phyloP scores from a whole-genome alignment of 768 basidiomycete genomes.

The Boletellus emodensis region DNA sequence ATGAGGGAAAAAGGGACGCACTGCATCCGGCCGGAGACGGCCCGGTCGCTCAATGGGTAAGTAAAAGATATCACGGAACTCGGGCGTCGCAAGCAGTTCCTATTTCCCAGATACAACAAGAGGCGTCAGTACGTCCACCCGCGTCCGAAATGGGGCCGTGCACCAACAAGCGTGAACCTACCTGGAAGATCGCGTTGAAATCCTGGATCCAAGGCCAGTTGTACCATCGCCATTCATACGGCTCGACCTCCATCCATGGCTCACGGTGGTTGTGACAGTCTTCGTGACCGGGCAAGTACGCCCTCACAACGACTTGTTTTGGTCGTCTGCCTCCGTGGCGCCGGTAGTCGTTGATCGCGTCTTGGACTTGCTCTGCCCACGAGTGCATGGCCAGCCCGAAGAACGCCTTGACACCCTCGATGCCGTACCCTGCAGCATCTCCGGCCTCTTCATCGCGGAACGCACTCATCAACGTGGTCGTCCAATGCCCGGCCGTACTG shows the following conservation, averaged over 20 bases:
- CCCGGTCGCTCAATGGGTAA: conserved; percentile 60
- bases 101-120: conserved; percentile 17
- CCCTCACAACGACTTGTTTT: conserved; percentile 51
- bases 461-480: conserved; percentile 48
- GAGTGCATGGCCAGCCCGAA: conserved; percentile 53
- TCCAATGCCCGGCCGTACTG: conserved; percentile 71
- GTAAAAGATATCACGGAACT: conserved; percentile 55
- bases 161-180: conserved; percentile 15
- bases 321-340: conserved; percentile 23
- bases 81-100: conserved; percentile 38
- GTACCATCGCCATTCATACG: conserved; percentile 48
- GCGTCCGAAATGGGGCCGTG: too few species aligned
- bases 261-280: conserved; percentile 48
- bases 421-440: conserved; percentile 41
- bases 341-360: conserved; percentile 35
- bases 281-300: conserved; percentile 65
- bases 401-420: conserved; percentile 51
- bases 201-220: conserved; percentile 63
- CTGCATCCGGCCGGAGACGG: conserved; percentile 61
- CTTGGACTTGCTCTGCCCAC: conserved; percentile 54
- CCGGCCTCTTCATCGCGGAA: conserved; percentile 32
- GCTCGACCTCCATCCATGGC: conserved; percentile 46
- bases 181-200: conserved; percentile 59
- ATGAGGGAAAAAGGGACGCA: conserved; percentile 29
- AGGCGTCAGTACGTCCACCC: neutral